Percentiles rank a stretch among this genome's conserved stretches.
Conservation (phyloP, 352 stramenopile genomes). For the Thalassiosira allenii region DNA sequence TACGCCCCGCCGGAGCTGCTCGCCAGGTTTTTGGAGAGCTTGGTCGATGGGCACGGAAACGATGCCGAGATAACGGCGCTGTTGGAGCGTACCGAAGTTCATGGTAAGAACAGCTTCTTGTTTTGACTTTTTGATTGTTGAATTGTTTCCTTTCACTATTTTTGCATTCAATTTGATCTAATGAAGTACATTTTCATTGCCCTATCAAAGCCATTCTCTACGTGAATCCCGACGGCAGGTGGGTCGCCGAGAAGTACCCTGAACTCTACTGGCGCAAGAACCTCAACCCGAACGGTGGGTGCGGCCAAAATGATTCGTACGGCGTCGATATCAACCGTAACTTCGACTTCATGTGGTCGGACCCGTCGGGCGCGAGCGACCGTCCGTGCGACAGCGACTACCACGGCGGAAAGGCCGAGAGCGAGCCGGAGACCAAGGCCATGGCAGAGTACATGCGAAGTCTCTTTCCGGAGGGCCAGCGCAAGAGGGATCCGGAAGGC, state of each 20-base stretch:
- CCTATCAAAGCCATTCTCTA: slow-evolving; percentile 61
- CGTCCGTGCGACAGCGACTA: slow-evolving; percentile 49
- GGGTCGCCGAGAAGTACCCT: slow-evolving; percentile 48
- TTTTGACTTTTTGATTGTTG: no score
- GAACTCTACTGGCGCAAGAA: slow-evolving; percentile 62
- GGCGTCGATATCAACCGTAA: slow-evolving; percentile 77
- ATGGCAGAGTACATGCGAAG: slow-evolving; percentile 51
- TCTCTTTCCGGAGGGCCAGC: slow-evolving; percentile 56
- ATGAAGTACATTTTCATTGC: no score
- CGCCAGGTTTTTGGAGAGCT: slow-evolving; percentile 39
- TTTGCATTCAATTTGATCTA: no score
- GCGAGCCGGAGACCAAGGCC: slow-evolving; percentile 64
- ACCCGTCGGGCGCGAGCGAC: slow-evolving; percentile 26
- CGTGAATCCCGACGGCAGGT: slow-evolving; percentile 71
- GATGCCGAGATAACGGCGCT: slow-evolving; percentile 62
- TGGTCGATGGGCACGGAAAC: slow-evolving; percentile 43
- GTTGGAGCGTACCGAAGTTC: slow-evolving; percentile 60
- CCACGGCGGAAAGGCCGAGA: slow-evolving; percentile 34
- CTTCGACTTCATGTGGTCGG: slow-evolving; percentile 69
- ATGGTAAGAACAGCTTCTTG: no score
- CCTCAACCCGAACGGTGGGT: slow-evolving; percentile 25
- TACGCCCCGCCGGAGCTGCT: slow-evolving; percentile 66
- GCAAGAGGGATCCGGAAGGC: slow-evolving; percentile 20
- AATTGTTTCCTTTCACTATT: no score
- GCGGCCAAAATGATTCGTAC: slow-evolving; percentile 3